Evolutionary conservation across 2,329 filamentous ascomycete genomes (phyloP).

Genomic region (Pezicula neosporulosa): DNA sequence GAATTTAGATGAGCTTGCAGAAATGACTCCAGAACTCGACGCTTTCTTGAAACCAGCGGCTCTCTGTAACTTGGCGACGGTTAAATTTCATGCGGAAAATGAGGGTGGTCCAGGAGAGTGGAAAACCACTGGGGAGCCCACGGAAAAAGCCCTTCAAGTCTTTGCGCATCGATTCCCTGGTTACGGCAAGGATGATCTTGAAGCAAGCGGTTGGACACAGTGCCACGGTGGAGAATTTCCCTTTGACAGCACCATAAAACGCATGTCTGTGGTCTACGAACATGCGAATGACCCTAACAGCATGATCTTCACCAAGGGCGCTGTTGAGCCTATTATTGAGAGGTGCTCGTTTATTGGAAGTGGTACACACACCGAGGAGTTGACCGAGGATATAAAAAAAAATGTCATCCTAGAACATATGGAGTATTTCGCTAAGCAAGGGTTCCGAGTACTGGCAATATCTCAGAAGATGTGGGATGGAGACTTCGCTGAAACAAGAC

Average conservation of each 20-base stretch:
- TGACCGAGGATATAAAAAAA: slow-evolving; percentile 36
- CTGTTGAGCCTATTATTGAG: slow-evolving; percentile 57
- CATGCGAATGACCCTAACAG: slow-evolving; percentile 24
- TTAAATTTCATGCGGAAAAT: slow-evolving; percentile 30
- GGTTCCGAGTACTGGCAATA: slow-evolving; percentile 57
- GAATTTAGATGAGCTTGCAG: slow-evolving; percentile 23
- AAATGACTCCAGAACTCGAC: slow-evolving; percentile 42
- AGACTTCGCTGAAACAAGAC: slow-evolving; percentile 4
- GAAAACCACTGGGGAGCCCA: slow-evolving; percentile 60
- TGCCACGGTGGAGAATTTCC: slow-evolving; percentile 52
- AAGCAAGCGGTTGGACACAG: slow-evolving; percentile 41
- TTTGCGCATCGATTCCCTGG: slow-evolving; percentile 56
- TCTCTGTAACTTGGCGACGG: slow-evolving; percentile 55
- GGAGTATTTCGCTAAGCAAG: slow-evolving; percentile 52
- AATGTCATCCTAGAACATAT: slow-evolving; percentile 48
- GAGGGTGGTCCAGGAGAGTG: slow-evolving; percentile 41
- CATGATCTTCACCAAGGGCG: slow-evolving; percentile 57
- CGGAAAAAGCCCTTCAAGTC: slow-evolving; percentile 65
- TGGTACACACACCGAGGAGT: slow-evolving; percentile 33
- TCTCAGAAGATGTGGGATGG: slow-evolving; percentile 35
- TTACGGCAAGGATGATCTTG: slow-evolving; percentile 40
- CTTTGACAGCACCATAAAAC: slow-evolving; percentile 62
- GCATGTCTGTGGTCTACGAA: slow-evolving; percentile 61
- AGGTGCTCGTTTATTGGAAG: slow-evolving; percentile 46
- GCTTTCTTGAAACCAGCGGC: slow-evolving; percentile 50